A percentile compares a stretch with the other conserved stretches of the same genome.
Conservation (phyloP, 2,329 filamentous ascomycete genomes). For the Exophiala oligosperma region DNA sequence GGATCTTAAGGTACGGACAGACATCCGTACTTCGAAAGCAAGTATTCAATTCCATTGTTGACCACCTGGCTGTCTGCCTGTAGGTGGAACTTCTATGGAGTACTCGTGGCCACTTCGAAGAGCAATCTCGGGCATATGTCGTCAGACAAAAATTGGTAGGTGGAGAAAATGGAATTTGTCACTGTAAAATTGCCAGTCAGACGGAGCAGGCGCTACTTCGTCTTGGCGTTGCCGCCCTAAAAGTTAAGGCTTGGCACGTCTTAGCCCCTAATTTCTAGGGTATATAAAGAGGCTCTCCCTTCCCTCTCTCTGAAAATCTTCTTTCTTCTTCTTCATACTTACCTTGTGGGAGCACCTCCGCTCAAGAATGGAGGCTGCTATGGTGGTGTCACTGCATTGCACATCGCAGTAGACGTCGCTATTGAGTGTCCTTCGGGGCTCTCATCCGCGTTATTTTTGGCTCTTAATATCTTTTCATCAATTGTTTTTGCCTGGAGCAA, state of each 20-base stretch:
- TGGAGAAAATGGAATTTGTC: no score
- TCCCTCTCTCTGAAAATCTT: slow-evolving; percentile 1
- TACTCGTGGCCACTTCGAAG: no score
- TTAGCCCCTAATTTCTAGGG: background rate
- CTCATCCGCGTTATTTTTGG: slow-evolving; percentile 33
- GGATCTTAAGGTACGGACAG: no score
- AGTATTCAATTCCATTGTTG: no score
- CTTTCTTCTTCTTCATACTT: slow-evolving; percentile 24
- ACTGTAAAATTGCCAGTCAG: no score
- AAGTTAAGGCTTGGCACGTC: background rate
- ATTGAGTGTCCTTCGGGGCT: slow-evolving; percentile 33
- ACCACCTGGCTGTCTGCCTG: no score
- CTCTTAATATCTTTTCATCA: slow-evolving; percentile 31
- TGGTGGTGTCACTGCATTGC: slow-evolving; percentile 31
- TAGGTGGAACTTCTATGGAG: no score
- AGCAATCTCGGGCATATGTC: no score
- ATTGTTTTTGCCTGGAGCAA: slow-evolving; percentile 25
- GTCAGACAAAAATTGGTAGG: no score
- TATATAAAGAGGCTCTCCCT: background rate
- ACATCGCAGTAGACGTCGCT: slow-evolving; percentile 28
- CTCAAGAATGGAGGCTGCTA: slow-evolving; percentile 30
- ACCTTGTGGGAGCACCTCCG: slow-evolving; percentile 29
- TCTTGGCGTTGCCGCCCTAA: no score
- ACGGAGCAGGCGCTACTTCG: no score
- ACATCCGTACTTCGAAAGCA: no score